Percentiles rank a stretch among this genome's conserved stretches.
Evolutionary conservation across 176 grass and related monocot species (phyloP).

Genomic region (Bothriochloa decipiens): DNA sequence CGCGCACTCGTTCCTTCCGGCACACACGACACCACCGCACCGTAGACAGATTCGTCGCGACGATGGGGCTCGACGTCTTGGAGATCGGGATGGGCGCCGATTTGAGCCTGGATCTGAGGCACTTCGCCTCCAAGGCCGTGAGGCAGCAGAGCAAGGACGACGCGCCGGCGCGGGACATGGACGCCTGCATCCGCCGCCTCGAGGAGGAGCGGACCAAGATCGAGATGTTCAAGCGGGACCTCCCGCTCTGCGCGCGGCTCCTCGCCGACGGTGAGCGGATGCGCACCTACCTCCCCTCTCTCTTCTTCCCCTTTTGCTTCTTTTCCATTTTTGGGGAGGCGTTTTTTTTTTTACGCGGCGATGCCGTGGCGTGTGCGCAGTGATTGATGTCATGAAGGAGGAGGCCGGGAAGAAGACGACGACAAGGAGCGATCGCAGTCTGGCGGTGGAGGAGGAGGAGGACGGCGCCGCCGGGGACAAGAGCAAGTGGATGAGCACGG

Average conservation of each 20-base stretch:
- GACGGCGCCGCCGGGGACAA: conserved; percentile 56
- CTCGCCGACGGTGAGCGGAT: conserved; percentile 55
- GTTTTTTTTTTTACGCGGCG: conserved; percentile 28
- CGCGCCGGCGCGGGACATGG: conserved; percentile 47
- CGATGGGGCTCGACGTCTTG: conserved; percentile 53
- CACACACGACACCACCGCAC: background rate
- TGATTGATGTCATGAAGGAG: conserved; percentile 79
- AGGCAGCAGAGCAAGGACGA: conserved; percentile 37
- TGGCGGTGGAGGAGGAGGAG: conserved; percentile 11
- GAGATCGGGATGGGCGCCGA: conserved; percentile 58
- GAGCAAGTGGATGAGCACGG: conserved; percentile 93
- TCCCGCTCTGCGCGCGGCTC: conserved; percentile 76
- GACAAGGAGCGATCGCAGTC: conserved; percentile 5
- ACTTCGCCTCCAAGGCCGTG: conserved; percentile 52
- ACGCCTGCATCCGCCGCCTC: conserved; percentile 59
- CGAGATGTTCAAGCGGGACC: conserved; percentile 80
- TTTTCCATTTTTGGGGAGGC: background rate
- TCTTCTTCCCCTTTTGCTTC: background rate
- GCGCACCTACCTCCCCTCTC: background rate
- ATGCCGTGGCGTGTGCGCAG: conserved; percentile 43
- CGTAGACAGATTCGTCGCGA: background rate
- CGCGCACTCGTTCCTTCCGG: background rate
- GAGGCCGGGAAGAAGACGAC: conserved; percentile 45
- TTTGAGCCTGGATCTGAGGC: conserved; percentile 71
- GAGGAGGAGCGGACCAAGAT: conserved; percentile 87